These are phyloP conservation scores for Mucor racemosus DNA, from an alignment of 371 early-diverging fungal genomes.

Conservation along the genomic window DNA sequence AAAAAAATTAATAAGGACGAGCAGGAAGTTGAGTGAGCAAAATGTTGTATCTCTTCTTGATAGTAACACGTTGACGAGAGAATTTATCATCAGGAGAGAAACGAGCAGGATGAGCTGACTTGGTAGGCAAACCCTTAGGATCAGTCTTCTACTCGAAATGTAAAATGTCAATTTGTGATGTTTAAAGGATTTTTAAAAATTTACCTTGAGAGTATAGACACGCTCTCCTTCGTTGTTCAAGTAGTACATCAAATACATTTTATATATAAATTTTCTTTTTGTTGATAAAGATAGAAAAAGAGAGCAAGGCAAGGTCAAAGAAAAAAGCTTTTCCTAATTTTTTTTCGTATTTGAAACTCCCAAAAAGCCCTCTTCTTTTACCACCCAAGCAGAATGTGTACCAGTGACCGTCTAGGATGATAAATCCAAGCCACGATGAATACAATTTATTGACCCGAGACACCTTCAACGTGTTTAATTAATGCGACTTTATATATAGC, in stretches of 20 bases:
- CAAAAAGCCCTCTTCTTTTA: neutral
- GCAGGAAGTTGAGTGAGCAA: constrained; percentile 78
- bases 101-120: constrained; percentile 96
- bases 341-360: constrained; percentile 5
- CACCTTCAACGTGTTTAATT: constrained; percentile 1
- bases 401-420: constrained; percentile 5
- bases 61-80: constrained; percentile 96
- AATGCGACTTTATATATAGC: neutral
- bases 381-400: neutral
- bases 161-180: neutral
- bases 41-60: constrained; percentile 94
- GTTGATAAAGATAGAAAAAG: constrained; percentile 10
- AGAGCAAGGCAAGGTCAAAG: neutral
- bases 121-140: constrained; percentile 81
- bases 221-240: constrained; percentile 84
- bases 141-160: constrained; percentile 74
- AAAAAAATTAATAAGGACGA: constrained; percentile 38
- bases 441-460: neutral
- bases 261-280: constrained; percentile 8
- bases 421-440: constrained; percentile 18
- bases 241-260: constrained; percentile 97
- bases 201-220: constrained; percentile 96
- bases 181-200: neutral
- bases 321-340: neutral
- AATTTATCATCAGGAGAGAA: constrained; percentile 99